Percentiles rank a stretch among this genome's conserved stretches.
phyloP scores from a whole-genome alignment of 768 basidiomycete species.

The Amanita jacksonii region DNA sequence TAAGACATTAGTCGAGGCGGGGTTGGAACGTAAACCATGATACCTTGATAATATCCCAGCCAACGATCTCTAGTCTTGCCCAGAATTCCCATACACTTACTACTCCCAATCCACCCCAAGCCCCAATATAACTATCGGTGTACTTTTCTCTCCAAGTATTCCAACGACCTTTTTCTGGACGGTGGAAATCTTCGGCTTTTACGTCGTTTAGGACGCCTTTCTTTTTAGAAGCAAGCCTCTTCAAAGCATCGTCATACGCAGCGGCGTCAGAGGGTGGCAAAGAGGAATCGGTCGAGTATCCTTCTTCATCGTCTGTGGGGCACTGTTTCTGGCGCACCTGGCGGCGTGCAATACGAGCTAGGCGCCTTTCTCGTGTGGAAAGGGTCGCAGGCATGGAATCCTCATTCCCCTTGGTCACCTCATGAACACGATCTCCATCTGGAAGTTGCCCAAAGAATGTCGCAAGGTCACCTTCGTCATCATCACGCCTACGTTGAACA shows the following conservation, averaged over 20 bases:
- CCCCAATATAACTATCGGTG: conserved; percentile 74
- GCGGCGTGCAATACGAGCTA: conserved; percentile 51
- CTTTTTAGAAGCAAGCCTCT: conserved; percentile 39
- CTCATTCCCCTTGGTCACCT: conserved; percentile 10
- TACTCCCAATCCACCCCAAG: conserved; percentile 86
- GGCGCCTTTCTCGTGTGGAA: conserved; percentile 47
- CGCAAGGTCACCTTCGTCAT: conserved; percentile 76
- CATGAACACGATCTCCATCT: not conserved
- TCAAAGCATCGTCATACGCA: conserved; percentile 59
- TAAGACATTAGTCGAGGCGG: conserved; percentile 10
- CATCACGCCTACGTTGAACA: conserved; percentile 51
- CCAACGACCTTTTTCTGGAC: conserved; percentile 63
- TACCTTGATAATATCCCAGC: conserved; percentile 85
- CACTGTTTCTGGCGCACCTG: conserved; percentile 25
- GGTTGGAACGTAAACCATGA: conserved; percentile 13
- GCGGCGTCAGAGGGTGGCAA: conserved; percentile 54
- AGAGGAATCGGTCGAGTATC: conserved; percentile 80
- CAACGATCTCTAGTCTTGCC: conserved; percentile 77
- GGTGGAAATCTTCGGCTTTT: conserved; percentile 70
- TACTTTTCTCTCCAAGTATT: conserved; percentile 67
- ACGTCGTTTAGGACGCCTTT: conserved; percentile 71
- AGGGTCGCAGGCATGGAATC: conserved; percentile 22
- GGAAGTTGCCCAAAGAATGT: conserved; percentile 52
- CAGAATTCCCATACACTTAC: conserved; percentile 93
- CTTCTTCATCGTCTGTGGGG: conserved; percentile 48